A percentile compares a stretch with the other conserved stretches of the same genome.
phyloP scores from a whole-genome alignment of 2,329 filamentous ascomycete species.

The Corynespora cassiicola region DNA sequence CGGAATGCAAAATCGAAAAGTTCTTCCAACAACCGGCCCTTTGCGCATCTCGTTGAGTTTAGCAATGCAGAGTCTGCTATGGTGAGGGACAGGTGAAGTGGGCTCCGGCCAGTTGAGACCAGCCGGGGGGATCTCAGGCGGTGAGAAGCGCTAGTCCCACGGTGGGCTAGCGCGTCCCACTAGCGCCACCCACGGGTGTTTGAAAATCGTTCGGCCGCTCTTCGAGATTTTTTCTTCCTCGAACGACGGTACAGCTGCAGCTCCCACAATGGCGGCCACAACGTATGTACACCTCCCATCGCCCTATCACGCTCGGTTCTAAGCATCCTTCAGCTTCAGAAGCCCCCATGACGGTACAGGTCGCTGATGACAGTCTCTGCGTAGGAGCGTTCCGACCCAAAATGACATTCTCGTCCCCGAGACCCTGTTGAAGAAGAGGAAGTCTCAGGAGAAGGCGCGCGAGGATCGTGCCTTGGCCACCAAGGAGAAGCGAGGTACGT shows the following conservation, averaged over 20 bases:
- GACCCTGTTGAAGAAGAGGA: slow-evolving; percentile 99
- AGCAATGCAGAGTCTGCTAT: no score
- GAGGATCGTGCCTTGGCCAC: slow-evolving; percentile 81
- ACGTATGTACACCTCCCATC: slow-evolving; percentile 62
- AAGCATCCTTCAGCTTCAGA: slow-evolving; percentile 67
- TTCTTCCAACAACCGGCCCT: no score
- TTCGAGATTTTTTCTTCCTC: slow-evolving; percentile 17
- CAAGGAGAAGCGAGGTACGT: slow-evolving; percentile 91
- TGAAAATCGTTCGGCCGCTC: slow-evolving; percentile 20
- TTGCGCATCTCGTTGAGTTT: no score
- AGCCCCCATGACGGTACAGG: slow-evolving; percentile 89
- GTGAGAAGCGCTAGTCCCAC: no score
- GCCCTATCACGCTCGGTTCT: slow-evolving; percentile 79
- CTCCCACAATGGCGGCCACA: slow-evolving; percentile 51
- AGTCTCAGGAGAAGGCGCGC: slow-evolving; percentile 99
- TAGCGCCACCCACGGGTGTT: slow-evolving; percentile 13
- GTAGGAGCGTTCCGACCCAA: slow-evolving; percentile 88
- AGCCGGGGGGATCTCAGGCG: no score
- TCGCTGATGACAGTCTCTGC: slow-evolving; percentile 47
- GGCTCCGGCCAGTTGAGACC: no score
- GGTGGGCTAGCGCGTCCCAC: no score
- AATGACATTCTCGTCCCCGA: slow-evolving; percentile 97
- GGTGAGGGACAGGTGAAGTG: no score
- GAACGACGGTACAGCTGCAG: slow-evolving; percentile 60
- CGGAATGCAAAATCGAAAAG: slow-evolving; percentile 18